Conservation (phyloP, 2,329 filamentous ascomycete genomes). For the Anthostomella pinea region DNA sequence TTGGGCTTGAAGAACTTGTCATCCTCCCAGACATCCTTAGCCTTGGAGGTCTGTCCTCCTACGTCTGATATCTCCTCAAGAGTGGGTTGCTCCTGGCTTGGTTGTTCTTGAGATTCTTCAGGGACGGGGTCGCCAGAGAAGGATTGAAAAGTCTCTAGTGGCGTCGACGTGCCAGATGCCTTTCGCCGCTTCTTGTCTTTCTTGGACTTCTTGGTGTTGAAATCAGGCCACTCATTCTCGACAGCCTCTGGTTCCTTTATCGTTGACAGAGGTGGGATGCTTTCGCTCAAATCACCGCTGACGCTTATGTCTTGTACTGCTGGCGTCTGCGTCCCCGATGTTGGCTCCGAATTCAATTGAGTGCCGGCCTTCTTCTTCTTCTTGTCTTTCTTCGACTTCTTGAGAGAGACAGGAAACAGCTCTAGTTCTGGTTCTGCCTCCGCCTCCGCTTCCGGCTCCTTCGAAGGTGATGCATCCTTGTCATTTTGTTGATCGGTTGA, state of each 20-base stretch:
- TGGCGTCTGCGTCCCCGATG: slow-evolving; percentile 15
- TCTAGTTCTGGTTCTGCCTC: slow-evolving; percentile 14
- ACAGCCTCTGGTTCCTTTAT: slow-evolving; percentile 9
- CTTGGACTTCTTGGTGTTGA: slow-evolving; percentile 33
- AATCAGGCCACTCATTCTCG: slow-evolving; percentile 21
- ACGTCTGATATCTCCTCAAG: slow-evolving; percentile 18
- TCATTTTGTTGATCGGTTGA: slow-evolving; percentile 7
- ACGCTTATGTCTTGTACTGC: slow-evolving; percentile 9
- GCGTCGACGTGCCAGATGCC: slow-evolving; percentile 19
- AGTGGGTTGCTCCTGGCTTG: slow-evolving; percentile 12
- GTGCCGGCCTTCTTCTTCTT: slow-evolving; percentile 34
- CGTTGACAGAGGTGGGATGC: not conserved
- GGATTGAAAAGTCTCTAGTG: slow-evolving; percentile 17
- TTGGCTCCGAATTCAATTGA: slow-evolving; percentile 20
- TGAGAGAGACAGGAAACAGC: slow-evolving; percentile 19
- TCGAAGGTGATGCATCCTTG: slow-evolving; percentile 4
- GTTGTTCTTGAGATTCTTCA: slow-evolving; percentile 13
- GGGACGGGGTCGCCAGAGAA: slow-evolving; percentile 8
- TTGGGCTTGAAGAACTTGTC: slow-evolving; percentile 28
- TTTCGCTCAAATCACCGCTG: slow-evolving; percentile 4
- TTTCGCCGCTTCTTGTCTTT: slow-evolving; percentile 31
- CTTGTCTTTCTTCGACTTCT: slow-evolving; percentile 37
- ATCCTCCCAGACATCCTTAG: slow-evolving; percentile 23
- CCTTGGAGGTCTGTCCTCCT: slow-evolving; percentile 22
- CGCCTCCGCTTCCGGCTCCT: slow-evolving; percentile 14